Evolutionary conservation across 768 basidiomycete genomes (phyloP).

Genomic region (Serendipita indica): DNA sequence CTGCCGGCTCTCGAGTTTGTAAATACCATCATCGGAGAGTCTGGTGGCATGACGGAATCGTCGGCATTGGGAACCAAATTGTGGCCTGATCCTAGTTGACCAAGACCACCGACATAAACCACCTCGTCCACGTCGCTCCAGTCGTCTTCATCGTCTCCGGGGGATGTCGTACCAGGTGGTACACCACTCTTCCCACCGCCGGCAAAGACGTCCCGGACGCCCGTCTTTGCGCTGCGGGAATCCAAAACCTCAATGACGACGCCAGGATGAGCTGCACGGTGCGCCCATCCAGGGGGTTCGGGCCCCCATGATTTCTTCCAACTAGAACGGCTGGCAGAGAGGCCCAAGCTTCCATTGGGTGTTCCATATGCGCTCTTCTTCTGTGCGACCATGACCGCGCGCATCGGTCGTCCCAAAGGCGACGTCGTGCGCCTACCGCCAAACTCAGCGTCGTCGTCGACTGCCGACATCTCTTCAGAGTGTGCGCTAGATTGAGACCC

Average conservation of each 20-base stretch:
- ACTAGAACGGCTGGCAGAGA: conserved; percentile 46
- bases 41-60: neutral
- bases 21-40: conserved; percentile 1
- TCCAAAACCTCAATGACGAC: conserved; percentile 45
- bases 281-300: conserved; percentile 76
- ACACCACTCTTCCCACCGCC: conserved; percentile 31
- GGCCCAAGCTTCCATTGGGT: conserved; percentile 26
- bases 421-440: neutral
- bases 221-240: conserved; percentile 20
- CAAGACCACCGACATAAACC: conserved; percentile 61
- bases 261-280: conserved; percentile 41
- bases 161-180: conserved; percentile 24
- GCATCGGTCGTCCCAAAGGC: conserved; percentile 25
- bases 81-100: conserved; percentile 31
- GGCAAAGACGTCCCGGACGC: conserved; percentile 69
- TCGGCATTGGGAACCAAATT: neutral
- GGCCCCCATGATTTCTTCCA: conserved; percentile 87
- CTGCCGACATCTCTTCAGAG: neutral
- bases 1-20: neutral
- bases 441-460: neutral
- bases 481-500: neutral
- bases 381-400: conserved; percentile 64
- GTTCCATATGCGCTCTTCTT: conserved; percentile 51
- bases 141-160: conserved; percentile 61
- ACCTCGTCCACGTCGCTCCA: conserved; percentile 87